Evolutionary conservation across 2,329 filamentous ascomycete genomes (phyloP), one percentile per base, ranked within the genome.

Genomic region (Ramularia endophylla): DNA sequence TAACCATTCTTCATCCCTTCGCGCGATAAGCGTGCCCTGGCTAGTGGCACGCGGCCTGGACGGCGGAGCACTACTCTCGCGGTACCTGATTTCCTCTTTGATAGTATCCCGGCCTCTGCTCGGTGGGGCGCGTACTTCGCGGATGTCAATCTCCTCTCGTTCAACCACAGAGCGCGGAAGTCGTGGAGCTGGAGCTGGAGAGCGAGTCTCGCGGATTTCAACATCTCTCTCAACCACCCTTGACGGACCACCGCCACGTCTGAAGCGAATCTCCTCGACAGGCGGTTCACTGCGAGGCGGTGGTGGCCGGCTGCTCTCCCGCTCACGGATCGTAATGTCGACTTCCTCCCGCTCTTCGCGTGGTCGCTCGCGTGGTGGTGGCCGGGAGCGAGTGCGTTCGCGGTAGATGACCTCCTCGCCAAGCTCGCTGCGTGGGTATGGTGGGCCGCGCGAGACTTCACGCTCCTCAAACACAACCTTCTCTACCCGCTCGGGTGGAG

Each of bases 241-340:
- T 3, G 57, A 49, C 19, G 55, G 53, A 28, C 58, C 59, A 12
- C 46, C 65, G 20, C 60, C 62, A 15, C 65, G 59, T 39, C 68
- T 56, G 59, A 75, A 72, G 43, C 68, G 65, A 42, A 74, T 66
- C 47, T 74, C 70, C 40, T 75, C 72, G 11, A 60, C 41, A 11
- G 59, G 56, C 20, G 51, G 40, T 28, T 60, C 60, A 27, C 59
- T 53, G 8, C 50, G 54, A 37, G 47, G 57, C 51, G 54, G 66
- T 47, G 56, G 56, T 19, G 53, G 52, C 22, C 50, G 43, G 18
- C 52, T 49, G 27, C 40, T 44, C 11, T 50, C 48, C 29, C 48
- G 44, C 4, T 51, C 52, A 25, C 41, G 54, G 48, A 62, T 64
- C 30, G 50, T 53, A 44, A 64, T 64, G 40, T 63, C 61, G 13